Percentiles rank a stretch among this genome's conserved stretches.
Evolutionary conservation across 108 stramenopile species (phyloP).

Genomic region (Cyclotella choctawhatcheeana): DNA sequence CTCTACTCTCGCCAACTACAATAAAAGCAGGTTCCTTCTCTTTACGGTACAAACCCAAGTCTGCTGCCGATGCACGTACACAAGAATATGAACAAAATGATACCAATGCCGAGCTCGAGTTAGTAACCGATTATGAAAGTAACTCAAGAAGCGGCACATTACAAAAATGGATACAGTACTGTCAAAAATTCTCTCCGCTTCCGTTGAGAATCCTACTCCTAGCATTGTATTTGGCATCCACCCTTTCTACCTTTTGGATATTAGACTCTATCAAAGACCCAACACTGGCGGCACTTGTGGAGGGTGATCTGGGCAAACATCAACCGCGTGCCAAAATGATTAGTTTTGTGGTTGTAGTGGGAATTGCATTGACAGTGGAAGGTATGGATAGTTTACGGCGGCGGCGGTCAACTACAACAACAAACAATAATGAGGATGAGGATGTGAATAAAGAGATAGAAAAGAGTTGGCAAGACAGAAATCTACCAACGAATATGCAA

Average conservation of each 20-base stretch:
- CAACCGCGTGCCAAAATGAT: conserved; percentile 91
- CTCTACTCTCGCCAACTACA: conserved; percentile 20
- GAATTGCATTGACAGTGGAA: conserved; percentile 76
- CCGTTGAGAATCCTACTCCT: conserved; percentile 41
- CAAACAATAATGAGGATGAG: conserved; percentile 18
- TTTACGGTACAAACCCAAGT: conserved; percentile 22
- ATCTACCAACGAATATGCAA: conserved; percentile 15
- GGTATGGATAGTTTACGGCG: conserved; percentile 40
- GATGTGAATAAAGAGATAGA: conserved; percentile 32
- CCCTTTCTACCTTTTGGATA: conserved; percentile 74
- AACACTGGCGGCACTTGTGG: conserved; percentile 81
- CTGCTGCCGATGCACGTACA: not conserved
- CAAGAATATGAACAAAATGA: not conserved
- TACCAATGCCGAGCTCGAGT: not conserved
- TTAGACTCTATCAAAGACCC: conserved; percentile 95
- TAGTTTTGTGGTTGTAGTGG: conserved; percentile 70
- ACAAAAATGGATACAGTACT: not conserved
- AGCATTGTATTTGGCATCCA: conserved; percentile 40
- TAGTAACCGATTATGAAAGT: not conserved
- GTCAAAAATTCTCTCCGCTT: conserved; percentile 11
- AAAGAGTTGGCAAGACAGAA: conserved; percentile 30
- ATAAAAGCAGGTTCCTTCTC: conserved; percentile 39
- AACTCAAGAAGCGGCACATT: not conserved
- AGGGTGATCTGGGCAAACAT: conserved; percentile 82
- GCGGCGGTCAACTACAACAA: conserved; percentile 15